Base-by-base conservation (phyloP, 108 stramenopile genomes). In the Pseudonitzschia multiseries region DNA sequence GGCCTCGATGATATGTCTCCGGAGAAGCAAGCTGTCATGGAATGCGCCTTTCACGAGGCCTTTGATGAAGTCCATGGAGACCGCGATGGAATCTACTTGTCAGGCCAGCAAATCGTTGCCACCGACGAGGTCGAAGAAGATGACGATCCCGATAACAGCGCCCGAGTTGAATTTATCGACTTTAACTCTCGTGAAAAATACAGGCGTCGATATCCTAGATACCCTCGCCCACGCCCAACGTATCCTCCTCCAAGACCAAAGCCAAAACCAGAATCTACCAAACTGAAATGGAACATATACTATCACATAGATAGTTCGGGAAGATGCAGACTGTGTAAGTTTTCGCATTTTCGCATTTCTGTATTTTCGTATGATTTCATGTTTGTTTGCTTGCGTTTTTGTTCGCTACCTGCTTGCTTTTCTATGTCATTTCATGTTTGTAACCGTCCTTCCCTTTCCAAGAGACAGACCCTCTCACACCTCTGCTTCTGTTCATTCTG, bases 31-130 rank as follows among this genome's bases (percentile, higher is more conserved):
- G 54, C 54, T 10, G 26, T 56, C 10, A 10, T 56, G 6, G 54
- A 56, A 22, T 56, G 54, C 26, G 13, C 54, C 54, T 56, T 56
- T 10, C 54, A 56, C 54, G 4, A 10, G 22, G 54, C 54, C 54
- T 56, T 56, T 26, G 54, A 56, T 22, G 54, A 56, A 56, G 26
- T 56, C 54, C 54, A 56, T 20, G 54, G 54, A 20, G 54, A 56
- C 26, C n/a, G 20, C 22, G 54, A 56, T 22, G 54, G 54, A 12
- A 22, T 56, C 54, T 56, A 56, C 26, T 20, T 56, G 13, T 21
- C 54, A 20, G 54, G 54, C 4, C 54, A 56, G 54, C 22, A 56
- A 24, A 56, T 56, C 54, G 54, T 56, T 20, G 54, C 54, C 21
- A 56, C 54, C 54, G 22, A 56, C 26, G 54, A 56, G 10, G 54